Evolutionary conservation across 176 grass and related monocot genomes (phyloP).

Genomic region (Eragrostis curvula): DNA sequence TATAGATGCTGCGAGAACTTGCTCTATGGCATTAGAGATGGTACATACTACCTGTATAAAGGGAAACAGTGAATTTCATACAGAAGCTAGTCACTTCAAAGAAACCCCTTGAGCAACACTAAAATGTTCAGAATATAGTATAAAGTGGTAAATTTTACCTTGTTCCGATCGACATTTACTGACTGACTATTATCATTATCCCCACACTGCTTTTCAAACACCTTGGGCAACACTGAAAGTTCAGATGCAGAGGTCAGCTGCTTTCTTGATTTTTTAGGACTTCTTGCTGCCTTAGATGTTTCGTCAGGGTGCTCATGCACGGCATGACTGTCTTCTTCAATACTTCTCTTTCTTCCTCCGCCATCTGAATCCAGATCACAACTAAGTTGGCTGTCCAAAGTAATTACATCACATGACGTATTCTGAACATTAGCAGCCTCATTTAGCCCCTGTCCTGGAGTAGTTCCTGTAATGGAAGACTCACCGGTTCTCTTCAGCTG

Average conservation of each 20-base stretch:
- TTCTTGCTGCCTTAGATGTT: slow-evolving; percentile 47
- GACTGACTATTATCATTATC: slow-evolving; percentile 29
- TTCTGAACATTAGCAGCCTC: slow-evolving; percentile 32
- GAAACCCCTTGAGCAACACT: slow-evolving; percentile 15
- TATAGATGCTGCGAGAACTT: slow-evolving; percentile 64
- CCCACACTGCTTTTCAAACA: slow-evolving; percentile 36
- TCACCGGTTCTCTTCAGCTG: slow-evolving; percentile 1
- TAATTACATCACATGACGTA: slow-evolving; percentile 22
- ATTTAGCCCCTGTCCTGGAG: slow-evolving; percentile 23
- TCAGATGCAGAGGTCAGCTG: slow-evolving; percentile 29
- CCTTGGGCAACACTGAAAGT: not conserved
- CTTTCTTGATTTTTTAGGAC: slow-evolving; percentile 40
- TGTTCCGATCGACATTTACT: slow-evolving; percentile 47
- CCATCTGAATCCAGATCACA: slow-evolving; percentile 56
- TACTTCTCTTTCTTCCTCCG: slow-evolving; percentile 62
- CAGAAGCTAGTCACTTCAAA: slow-evolving; percentile 23
- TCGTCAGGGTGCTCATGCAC: slow-evolving; percentile 47
- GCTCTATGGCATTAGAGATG: slow-evolving; percentile 52
- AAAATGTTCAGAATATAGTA: slow-evolving; percentile 20
- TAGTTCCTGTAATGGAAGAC: slow-evolving; percentile 4
- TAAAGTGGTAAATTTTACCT: slow-evolving; percentile 46
- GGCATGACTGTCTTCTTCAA: slow-evolving; percentile 30
- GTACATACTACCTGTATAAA: slow-evolving; percentile 54
- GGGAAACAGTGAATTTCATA: slow-evolving; percentile 24
- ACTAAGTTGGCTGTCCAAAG: slow-evolving; percentile 39